Evolutionary conservation across 345 rosid species (phyloP).

Genomic region (Pugionium dolabratum): DNA sequence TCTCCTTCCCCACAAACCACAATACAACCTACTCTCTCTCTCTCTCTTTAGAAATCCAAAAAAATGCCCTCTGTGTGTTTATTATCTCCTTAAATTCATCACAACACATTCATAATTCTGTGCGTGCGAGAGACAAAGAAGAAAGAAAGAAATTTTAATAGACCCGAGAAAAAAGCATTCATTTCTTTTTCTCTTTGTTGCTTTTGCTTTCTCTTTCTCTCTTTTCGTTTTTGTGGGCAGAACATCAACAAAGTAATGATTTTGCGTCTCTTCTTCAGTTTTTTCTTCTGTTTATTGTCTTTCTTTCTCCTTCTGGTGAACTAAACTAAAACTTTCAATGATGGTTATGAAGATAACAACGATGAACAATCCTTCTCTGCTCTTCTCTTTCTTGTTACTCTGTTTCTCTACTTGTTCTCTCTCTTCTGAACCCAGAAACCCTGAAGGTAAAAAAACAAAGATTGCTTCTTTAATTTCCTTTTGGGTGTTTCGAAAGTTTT

Average conservation of each 20-base stretch:
- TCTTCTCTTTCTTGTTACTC: constrained; percentile 39
- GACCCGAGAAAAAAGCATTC: constrained; percentile 32
- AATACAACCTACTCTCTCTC: constrained; percentile 21
- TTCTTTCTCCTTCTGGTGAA: constrained; percentile 16
- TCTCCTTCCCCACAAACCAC: constrained; percentile 37
- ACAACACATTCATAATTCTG: constrained; percentile 17
- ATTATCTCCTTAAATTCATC: constrained; percentile 28
- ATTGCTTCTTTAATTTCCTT: neutral
- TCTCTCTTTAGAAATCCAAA: constrained; percentile 16
- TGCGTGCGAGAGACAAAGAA: constrained; percentile 17
- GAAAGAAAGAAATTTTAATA: constrained; percentile 12
- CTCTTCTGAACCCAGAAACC: constrained; percentile 79
- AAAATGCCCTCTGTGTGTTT: neutral
- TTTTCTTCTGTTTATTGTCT: neutral
- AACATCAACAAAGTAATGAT: constrained; percentile 45
- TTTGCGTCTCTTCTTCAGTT: constrained; percentile 22
- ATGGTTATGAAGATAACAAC: constrained; percentile 26
- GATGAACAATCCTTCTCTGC: constrained; percentile 26
- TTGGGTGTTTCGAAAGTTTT: neutral
- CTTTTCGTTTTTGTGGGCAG: constrained; percentile 17
- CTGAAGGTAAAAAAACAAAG: constrained; percentile 59
- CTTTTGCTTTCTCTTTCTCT: constrained; percentile 17
- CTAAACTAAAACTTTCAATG: constrained; percentile 39
- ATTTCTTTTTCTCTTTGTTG: constrained; percentile 14
- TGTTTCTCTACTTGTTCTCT: constrained; percentile 38